A percentile compares a stretch with the other conserved stretches of the same genome.
phyloP scores from a whole-genome alignment of 768 basidiomycete species.

The Rhizopogon roseolus region DNA sequence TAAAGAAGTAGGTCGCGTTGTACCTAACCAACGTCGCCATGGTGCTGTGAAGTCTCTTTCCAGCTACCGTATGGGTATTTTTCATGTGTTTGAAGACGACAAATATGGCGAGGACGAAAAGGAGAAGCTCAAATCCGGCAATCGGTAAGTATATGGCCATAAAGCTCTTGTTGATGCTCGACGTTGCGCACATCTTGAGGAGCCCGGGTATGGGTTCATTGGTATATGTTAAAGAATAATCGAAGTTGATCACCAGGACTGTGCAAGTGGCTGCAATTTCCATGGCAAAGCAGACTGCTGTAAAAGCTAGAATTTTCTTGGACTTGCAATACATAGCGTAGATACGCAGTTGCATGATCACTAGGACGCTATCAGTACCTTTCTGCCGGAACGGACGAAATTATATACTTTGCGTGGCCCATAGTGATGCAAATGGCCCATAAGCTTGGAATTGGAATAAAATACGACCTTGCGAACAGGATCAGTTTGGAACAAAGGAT shows the following conservation, averaged over 20 bases:
- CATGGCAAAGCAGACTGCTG: neutral
- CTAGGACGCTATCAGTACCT: neutral
- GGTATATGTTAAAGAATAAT: constrained; percentile 1
- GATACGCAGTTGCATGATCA: constrained; percentile 7
- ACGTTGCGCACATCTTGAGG: constrained; percentile 3
- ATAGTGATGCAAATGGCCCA: constrained; percentile 4
- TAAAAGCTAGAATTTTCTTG: neutral
- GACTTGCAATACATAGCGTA: constrained; percentile 8
- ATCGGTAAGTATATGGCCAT: constrained; percentile 5
- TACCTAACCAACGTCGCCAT: constrained; percentile 3
- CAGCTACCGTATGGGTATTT: neutral
- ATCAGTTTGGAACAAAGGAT: neutral
- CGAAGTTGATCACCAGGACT: constrained; percentile 1
- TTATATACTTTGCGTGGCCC: constrained; percentile 4
- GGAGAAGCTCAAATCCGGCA: constrained; percentile 2
- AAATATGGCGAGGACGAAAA: constrained; percentile 2
- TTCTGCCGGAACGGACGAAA: neutral
- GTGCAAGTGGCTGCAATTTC: constrained; percentile 4
- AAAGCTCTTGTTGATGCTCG: neutral
- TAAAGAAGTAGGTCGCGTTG: constrained; percentile 5
- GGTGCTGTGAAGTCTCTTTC: neutral
- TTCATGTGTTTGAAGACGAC: constrained; percentile 5
- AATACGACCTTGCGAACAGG: constrained; percentile 1
- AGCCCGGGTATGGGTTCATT: constrained; percentile 5
- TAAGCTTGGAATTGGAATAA: constrained; percentile 5